Conservation (phyloP, 208 protist species). For the Crithidia bombi region DNA sequence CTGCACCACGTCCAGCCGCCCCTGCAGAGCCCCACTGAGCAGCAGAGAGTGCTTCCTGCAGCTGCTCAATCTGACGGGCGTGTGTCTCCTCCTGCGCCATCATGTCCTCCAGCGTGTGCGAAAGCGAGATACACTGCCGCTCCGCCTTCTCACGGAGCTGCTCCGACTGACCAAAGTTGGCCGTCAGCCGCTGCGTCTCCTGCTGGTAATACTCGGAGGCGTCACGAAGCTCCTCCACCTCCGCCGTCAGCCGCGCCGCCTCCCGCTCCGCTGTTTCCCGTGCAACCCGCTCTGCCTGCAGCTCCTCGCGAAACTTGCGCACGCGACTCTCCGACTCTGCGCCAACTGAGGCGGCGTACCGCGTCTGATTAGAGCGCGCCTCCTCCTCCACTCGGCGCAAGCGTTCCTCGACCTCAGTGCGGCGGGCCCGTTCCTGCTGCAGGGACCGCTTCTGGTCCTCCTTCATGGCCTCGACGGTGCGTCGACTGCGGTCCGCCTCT, state of each 20-base stretch:
- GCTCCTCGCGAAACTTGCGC: conserved; percentile 35
- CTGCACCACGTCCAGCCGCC: background rate
- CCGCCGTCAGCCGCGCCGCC: conserved; percentile 20
- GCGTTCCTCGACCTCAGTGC: conserved; percentile 33
- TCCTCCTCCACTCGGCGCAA: conserved; percentile 27
- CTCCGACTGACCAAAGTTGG: conserved; percentile 34
- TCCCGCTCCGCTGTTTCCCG: conserved; percentile 30
- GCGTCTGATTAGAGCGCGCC: conserved; percentile 3
- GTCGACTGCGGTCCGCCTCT: conserved; percentile 34
- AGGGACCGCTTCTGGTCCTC: conserved; percentile 39
- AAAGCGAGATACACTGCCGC: conserved; percentile 38
- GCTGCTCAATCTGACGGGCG: conserved; percentile 28
- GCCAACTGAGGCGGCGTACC: conserved; percentile 19
- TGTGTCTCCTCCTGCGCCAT: conserved; percentile 50
- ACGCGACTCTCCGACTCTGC: conserved; percentile 38
- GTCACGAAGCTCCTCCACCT: conserved; percentile 35
- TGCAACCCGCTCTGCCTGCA: conserved; percentile 28
- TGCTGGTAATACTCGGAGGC: conserved; percentile 36
- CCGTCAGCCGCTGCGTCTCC: conserved; percentile 26
- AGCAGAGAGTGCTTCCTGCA: conserved; percentile 29
- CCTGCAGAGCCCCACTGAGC: conserved; percentile 19
- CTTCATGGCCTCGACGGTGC: conserved; percentile 25
- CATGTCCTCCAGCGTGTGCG: conserved; percentile 50
- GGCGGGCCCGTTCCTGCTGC: conserved; percentile 34
- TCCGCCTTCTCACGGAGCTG: conserved; percentile 37